Conservation (phyloP, 2,329 filamentous ascomycete genomes). For the Aspergillus cejpii region DNA sequence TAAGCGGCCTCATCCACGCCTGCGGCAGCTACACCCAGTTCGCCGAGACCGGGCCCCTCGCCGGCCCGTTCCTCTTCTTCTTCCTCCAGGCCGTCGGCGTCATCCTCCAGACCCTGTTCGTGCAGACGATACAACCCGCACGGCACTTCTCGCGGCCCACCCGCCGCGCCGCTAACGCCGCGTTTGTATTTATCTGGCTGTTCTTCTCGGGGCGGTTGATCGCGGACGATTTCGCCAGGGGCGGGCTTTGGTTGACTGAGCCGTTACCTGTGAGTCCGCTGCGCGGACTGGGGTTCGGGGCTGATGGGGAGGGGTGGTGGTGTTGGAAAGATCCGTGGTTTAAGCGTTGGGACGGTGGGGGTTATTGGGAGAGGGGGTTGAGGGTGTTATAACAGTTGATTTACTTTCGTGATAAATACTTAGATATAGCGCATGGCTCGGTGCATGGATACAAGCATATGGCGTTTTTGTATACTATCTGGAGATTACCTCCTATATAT, state of each 20-base stretch:
- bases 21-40: constrained; percentile 62
- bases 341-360: constrained; percentile 53
- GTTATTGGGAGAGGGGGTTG: constrained; percentile 58
- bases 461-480: no score
- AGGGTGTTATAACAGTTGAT: constrained; percentile 30
- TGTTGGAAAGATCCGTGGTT: constrained; percentile 56
- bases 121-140: constrained; percentile 12
- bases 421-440: neutral
- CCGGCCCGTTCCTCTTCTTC: constrained; percentile 61
- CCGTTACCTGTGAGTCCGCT: constrained; percentile 69
- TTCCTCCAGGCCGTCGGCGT: constrained; percentile 61
- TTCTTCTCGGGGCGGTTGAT: constrained; percentile 58
- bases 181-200: constrained; percentile 61
- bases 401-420: no score
- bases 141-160: constrained; percentile 41
- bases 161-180: constrained; percentile 52
- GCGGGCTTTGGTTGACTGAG: constrained; percentile 73
- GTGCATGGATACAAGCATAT: neutral
- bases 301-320: constrained; percentile 57
- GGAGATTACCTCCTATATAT: no score
- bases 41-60: constrained; percentile 52
- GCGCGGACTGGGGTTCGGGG: constrained; percentile 60
- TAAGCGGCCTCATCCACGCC: constrained; percentile 54
- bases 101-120: constrained; percentile 49
- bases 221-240: constrained; percentile 67